Base-by-base conservation (phyloP, 805 yeast genomes). In the Saccharomycopsis lassenensis region DNA sequence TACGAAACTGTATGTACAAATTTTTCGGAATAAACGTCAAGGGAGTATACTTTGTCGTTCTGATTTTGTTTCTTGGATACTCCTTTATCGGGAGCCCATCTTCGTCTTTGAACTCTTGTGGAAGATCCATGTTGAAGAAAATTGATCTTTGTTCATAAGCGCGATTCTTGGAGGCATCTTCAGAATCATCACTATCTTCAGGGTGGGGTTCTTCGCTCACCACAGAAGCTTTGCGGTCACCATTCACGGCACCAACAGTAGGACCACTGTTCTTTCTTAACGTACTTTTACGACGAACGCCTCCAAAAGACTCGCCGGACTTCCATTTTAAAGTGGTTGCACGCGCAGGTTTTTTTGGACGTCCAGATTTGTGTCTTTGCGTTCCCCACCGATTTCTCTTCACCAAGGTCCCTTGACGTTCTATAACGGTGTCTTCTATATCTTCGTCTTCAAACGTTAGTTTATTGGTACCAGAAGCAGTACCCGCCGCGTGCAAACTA, bases 321-420 rank as follows among this genome's bases (percentile, higher is more conserved):
- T 41, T 61, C 66, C 70, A 65, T 49, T 66, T 65, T 29, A 80
- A 52, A 0, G 89, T 77, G 49, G 65, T 77, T 12, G 76, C 68
- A 46, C 87, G 61, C 5, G 67, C 67, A 8, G 44, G 42, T 10
- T 71, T 59, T 30, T 58, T 55, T 16, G 91, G 87, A 31, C 67
- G 65, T 6, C 93, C 94, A 43, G 73, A 68, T 40, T 73, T 72
- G 49, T 74, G 71, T 47, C 94, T 68, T 46, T 80, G 84, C 3
- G 96, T 87, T 40, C 95, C 95, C 94, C 94, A 84, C 58, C 95
- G 67, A 47, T 77, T 71, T 49, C 93, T 68, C 46, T 78, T 74
- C 74, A 81, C 79, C 3, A 67, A 60, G 0, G 80, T 63, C 11
- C 61, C 67, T 23, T 61, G 56, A 29, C 73, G 48, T 17, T 39